phyloP scores from a whole-genome alignment of 2,329 filamentous ascomycete genomes.

The Ophiostoma sp. region DNA sequence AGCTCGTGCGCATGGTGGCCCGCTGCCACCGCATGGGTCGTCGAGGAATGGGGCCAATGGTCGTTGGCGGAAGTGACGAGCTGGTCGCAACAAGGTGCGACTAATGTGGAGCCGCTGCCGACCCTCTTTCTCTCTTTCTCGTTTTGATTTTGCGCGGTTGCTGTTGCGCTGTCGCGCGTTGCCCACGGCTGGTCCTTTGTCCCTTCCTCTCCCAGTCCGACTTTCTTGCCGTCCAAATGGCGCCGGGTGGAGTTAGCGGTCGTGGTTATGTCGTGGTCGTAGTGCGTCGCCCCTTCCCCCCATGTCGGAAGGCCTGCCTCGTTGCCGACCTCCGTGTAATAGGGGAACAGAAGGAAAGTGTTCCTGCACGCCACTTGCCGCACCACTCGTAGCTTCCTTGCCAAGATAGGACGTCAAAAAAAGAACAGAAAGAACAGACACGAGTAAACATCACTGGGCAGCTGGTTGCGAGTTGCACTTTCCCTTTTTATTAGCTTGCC shows the following conservation, averaged over 20 bases:
- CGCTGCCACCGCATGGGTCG: slow-evolving; percentile 4
- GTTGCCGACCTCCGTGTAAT: neutral
- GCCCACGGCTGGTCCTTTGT: slow-evolving; percentile 10
- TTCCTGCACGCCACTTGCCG: neutral
- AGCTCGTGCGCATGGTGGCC: slow-evolving; percentile 15
- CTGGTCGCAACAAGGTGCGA: slow-evolving; percentile 8
- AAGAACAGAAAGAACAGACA: neutral
- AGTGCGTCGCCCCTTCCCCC: neutral
- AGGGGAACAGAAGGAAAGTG: neutral
- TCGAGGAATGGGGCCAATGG: slow-evolving; percentile 3
- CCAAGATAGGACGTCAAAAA: slow-evolving; percentile 3
- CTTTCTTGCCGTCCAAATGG: neutral
- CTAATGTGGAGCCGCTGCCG: slow-evolving; percentile 1
- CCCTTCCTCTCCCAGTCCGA: slow-evolving; percentile 10
- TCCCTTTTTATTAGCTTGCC: neutral
- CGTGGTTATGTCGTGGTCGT: neutral
- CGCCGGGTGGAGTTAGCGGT: neutral
- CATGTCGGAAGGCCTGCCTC: neutral
- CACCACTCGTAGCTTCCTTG: neutral
- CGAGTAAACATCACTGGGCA: neutral
- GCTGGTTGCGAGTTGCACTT: neutral
- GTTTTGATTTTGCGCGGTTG: neutral
- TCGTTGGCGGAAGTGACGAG: slow-evolving; percentile 5
- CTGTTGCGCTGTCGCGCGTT: neutral
- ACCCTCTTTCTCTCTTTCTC: neutral